Base-by-base conservation (phyloP, 257 asterid species). In the Ballota nigra region DNA sequence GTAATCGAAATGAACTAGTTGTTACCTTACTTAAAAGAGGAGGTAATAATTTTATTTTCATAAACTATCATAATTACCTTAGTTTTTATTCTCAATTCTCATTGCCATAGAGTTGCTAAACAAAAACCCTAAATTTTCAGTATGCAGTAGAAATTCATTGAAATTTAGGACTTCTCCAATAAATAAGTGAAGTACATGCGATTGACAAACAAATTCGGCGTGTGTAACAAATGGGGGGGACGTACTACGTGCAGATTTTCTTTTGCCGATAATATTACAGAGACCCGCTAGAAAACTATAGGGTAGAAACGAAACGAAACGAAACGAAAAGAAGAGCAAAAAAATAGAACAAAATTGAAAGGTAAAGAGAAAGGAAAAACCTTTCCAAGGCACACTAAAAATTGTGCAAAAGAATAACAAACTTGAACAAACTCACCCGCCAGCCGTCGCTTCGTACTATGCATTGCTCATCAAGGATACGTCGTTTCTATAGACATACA, bases 371-470 rank as follows among this genome's bases (percentile, higher is more conserved):
- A 34, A 29, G 19, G 77, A 79, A 18, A 13, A 19, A 65, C 11
- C 68, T 77, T 75, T 68, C 80, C 64, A 69, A 65, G 55, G 80
- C 88, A 58, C 20, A 31, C 78, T 88, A 78, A 78, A 65, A 74
- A 72, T 65, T 72, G 85, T 82, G 81, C 88, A 77, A 82, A 86
- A 85, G 92, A 88, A 87, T 76, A 62, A 56, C 78, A 60, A 78
- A 70, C 85, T 77, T 83, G 80, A 66, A 36, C 67, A 70, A 73
- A 68, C 63, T 63, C 47, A 43, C 77, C 81, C 85, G 83, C 87
- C 83, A 86, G 88, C 88, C 84, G 89, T 71, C 15, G 82, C 88
- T 72, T 73, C 6, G 56, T 67, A 56, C 58, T 71, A 69, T 76
- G 72, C 73, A 41, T 13, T 6, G 23, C 61, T 61, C 73, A 60